These are phyloP conservation scores for Penicillium sp. DNA, from an alignment of 2,329 filamentous ascomycete genomes.

Conservation along the genomic window DNA sequence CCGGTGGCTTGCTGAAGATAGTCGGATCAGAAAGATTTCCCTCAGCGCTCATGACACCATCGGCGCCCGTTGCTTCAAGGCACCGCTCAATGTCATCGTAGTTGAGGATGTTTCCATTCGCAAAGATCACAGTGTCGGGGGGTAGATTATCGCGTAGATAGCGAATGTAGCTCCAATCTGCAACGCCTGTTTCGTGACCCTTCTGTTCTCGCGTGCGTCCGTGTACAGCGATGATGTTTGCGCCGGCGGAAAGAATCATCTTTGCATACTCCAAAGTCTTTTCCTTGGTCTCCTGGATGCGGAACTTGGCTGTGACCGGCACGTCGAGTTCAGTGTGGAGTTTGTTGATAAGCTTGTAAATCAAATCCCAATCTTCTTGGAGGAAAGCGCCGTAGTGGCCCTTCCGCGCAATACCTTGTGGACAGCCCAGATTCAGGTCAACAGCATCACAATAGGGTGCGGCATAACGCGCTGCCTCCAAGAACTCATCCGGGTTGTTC, in stretches of 20 bases:
- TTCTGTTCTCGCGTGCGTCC: constrained; percentile 88
- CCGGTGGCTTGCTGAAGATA: constrained; percentile 73
- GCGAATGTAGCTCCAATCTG: constrained; percentile 84
- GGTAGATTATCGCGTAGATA: constrained; percentile 82
- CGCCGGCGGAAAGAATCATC: constrained; percentile 82
- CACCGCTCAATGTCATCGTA: constrained; percentile 75
- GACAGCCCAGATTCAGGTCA: constrained; percentile 92
- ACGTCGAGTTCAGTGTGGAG: constrained; percentile 75
- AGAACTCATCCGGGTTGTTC: constrained; percentile 49
- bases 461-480: constrained; percentile 70
- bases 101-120: constrained; percentile 91
- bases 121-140: constrained; percentile 86
- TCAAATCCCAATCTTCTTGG: constrained; percentile 85
- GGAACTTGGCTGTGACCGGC: constrained; percentile 92
- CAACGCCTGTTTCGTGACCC: constrained; percentile 88
- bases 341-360: constrained; percentile 79
- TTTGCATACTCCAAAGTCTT: constrained; percentile 85
- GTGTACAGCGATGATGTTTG: constrained; percentile 91
- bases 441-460: constrained; percentile 91
- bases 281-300: constrained; percentile 82
- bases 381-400: constrained; percentile 93
- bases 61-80: constrained; percentile 78
- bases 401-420: constrained; percentile 88
- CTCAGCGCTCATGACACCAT: constrained; percentile 94
- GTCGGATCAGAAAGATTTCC: constrained; percentile 90